phyloP scores from a whole-genome alignment of 495 filamentous ascomycete genomes.

The Letharia lupina region DNA sequence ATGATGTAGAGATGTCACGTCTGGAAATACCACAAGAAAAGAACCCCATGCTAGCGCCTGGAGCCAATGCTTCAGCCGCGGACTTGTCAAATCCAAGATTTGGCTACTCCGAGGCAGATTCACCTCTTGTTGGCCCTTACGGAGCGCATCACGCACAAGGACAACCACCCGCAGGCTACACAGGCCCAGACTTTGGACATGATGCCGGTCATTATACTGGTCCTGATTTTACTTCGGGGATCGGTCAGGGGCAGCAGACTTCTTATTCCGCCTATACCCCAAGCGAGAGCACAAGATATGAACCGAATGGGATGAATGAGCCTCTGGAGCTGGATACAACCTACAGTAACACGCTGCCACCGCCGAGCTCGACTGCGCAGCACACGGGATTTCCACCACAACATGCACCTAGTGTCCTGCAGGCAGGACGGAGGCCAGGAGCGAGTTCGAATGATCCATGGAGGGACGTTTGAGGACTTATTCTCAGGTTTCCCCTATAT shows the following conservation, averaged over 20 bases:
- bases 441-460: constrained; percentile 10
- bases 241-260: constrained; percentile 12
- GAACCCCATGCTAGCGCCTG: constrained; percentile 33
- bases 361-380: constrained; percentile 15
- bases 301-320: constrained; percentile 18
- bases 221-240: constrained; percentile 16
- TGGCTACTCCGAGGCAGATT: constrained; percentile 14
- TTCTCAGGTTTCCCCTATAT: not conserved
- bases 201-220: constrained; percentile 19
- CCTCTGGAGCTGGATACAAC: constrained; percentile 18
- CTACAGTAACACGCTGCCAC: constrained; percentile 18
- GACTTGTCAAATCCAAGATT: constrained; percentile 7
- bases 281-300: constrained; percentile 21
- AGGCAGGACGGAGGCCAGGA: constrained; percentile 17
- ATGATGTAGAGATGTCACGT: constrained; percentile 48
- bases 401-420: constrained; percentile 14
- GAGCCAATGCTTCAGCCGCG: constrained; percentile 11
- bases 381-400: constrained; percentile 10
- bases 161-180: constrained; percentile 8
- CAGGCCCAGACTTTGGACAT: constrained; percentile 21
- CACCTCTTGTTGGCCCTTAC: constrained; percentile 7
- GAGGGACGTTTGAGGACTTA: constrained; percentile 21
- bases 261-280: constrained; percentile 21
- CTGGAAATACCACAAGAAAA: constrained; percentile 37
- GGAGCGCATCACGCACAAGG: not conserved